Percentiles rank a stretch among this genome's conserved stretches.
Evolutionary conservation across 768 basidiomycete species (phyloP).

Genomic region (Boletus bicolor): DNA sequence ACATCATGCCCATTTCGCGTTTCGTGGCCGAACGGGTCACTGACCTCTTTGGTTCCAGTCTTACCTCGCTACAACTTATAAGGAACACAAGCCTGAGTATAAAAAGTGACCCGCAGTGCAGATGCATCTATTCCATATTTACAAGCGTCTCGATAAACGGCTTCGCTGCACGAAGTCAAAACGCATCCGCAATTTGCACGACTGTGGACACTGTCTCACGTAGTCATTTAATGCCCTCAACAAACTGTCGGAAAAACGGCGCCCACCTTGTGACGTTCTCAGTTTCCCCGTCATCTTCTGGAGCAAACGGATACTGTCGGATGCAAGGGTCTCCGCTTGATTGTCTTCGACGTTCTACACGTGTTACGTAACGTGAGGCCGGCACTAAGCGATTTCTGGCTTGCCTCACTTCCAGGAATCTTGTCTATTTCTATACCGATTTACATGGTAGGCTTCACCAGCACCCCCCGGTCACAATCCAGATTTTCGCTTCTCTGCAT

Average conservation of each 20-base stretch:
- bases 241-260: too few species aligned
- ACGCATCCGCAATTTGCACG: not conserved
- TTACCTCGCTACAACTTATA: not conserved
- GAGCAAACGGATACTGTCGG: not conserved
- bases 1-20: not conserved
- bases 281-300: not conserved
- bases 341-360: not conserved
- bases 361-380: not conserved
- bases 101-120: not conserved
- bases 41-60: not conserved
- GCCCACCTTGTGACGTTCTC: not conserved
- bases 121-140: too few species aligned
- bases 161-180: not conserved
- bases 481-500: slow-evolving; percentile 33
- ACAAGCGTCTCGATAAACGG: not conserved
- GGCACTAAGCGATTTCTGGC: too few species aligned
- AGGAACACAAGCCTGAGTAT: not conserved
- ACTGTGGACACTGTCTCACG: not conserved
- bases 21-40: not conserved
- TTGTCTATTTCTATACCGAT: not conserved
- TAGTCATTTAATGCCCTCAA: not conserved
- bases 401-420: too few species aligned
- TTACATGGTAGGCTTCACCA: slow-evolving; percentile 4
- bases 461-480: not conserved
- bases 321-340: not conserved